phyloP scores from a whole-genome alignment of 805 yeast species.

The Sungouiozyma intestinalis region DNA sequence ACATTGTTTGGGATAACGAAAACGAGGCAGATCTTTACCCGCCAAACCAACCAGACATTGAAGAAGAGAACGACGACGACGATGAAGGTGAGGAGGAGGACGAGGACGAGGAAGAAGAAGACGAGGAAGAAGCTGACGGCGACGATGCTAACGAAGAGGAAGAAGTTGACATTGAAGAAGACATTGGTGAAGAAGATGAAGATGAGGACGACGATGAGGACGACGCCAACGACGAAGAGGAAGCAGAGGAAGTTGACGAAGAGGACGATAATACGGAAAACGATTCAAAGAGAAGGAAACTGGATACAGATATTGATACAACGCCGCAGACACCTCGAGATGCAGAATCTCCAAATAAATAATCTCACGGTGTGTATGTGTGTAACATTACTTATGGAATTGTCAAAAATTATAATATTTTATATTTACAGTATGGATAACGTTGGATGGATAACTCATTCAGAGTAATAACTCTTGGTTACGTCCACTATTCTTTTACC shows the following conservation, averaged over 20 bases:
- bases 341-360: conserved; percentile 9
- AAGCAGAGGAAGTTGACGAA: conserved; percentile 15
- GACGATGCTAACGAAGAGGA: conserved; percentile 35
- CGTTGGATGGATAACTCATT: too few species aligned
- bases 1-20: conserved; percentile 92
- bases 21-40: conserved; percentile 59
- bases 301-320: conserved; percentile 6
- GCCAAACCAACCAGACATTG: conserved; percentile 63
- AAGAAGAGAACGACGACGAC: conserved; percentile 53
- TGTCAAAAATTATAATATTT: neutral
- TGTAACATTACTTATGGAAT: neutral
- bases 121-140: conserved; percentile 38
- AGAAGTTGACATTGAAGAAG: conserved; percentile 34
- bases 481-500: conserved; percentile 94
- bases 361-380: neutral
- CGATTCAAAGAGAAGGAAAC: conserved; percentile 11
- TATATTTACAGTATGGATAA: neutral
- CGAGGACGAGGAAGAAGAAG: conserved; percentile 39
- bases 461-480: conserved; percentile 78
- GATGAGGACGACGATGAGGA: conserved; percentile 27
- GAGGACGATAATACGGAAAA: conserved; percentile 8
- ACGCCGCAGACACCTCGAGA: conserved; percentile 23
- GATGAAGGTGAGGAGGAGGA: conserved; percentile 52
- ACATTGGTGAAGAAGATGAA: conserved; percentile 29
- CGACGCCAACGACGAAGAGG: conserved; percentile 24